Conservation (phyloP, 1,284 basidiomycete species). For the Anthracocystis setariae region DNA sequence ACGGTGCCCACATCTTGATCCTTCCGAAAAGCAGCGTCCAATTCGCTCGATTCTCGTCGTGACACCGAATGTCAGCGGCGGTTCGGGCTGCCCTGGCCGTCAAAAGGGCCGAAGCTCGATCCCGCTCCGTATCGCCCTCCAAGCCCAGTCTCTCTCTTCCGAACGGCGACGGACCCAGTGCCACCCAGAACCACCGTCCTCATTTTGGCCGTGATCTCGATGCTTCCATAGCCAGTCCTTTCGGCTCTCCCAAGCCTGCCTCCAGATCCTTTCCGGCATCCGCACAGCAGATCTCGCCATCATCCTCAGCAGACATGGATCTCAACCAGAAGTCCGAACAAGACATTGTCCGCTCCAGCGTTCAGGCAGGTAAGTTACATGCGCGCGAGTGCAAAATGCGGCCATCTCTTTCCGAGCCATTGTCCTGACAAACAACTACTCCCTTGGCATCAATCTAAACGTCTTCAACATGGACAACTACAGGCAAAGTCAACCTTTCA, state of each 20-base stretch:
- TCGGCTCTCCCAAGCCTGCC: constrained; percentile 48
- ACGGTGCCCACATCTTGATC: no score
- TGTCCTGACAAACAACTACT: no score
- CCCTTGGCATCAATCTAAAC: no score
- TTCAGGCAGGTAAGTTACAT: constrained; percentile 41
- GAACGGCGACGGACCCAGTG: constrained; percentile 9
- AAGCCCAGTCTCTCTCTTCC: constrained; percentile 18
- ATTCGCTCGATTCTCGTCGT: neutral
- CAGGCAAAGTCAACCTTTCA: constrained; percentile 50
- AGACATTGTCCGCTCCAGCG: constrained; percentile 37
- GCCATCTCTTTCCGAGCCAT: no score
- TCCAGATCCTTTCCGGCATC: constrained; percentile 4
- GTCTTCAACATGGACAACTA: no score
- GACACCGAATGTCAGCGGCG: constrained; percentile 54
- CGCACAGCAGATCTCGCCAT: constrained; percentile 6
- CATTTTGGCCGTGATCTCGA: constrained; percentile 39
- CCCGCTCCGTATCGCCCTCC: constrained; percentile 39
- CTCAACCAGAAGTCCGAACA: constrained; percentile 43
- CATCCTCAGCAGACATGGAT: constrained; percentile 12
- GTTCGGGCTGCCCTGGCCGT: constrained; percentile 57
- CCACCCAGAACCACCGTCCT: neutral
- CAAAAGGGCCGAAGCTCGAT: constrained; percentile 44
- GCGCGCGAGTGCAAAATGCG: no score
- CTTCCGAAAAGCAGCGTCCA: neutral
- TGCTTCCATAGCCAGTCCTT: constrained; percentile 47